Conservation (phyloP, 2,329 filamentous ascomycete genomes). For the Hortaea sp. region DNA sequence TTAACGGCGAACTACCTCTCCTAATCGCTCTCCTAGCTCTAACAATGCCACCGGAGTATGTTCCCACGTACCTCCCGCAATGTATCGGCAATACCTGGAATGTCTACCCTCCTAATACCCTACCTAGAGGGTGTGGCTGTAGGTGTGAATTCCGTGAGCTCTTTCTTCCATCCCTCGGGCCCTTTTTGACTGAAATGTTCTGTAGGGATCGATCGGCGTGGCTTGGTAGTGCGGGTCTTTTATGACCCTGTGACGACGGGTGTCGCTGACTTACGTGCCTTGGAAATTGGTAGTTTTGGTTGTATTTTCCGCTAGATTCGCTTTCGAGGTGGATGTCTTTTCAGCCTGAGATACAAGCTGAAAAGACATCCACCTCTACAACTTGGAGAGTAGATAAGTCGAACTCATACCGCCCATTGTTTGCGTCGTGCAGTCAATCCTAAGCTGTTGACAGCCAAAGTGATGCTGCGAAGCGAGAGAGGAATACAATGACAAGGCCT, state of each 20-base stretch:
- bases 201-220: conserved; percentile 3
- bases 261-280: background rate
- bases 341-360: too few species aligned
- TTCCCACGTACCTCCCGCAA: background rate
- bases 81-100: conserved; percentile 1
- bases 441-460: too few species aligned
- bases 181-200: background rate
- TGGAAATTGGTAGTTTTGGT: background rate
- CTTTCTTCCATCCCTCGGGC: background rate
- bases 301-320: too few species aligned
- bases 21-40: conserved; percentile 6
- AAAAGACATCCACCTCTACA: too few species aligned
- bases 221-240: conserved; percentile 5
- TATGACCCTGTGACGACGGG: background rate
- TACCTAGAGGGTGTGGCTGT: conserved; percentile 1
- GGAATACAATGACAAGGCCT: too few species aligned
- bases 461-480: too few species aligned
- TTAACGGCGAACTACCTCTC: conserved; percentile 8
- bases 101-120: background rate
- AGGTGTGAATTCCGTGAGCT: background rate
- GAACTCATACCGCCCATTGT: too few species aligned
- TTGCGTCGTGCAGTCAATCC: too few species aligned
- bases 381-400: too few species aligned
- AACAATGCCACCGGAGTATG: background rate
- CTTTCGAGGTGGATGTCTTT: too few species aligned